phyloP scores from a whole-genome alignment of 2,329 filamentous ascomycete genomes.

The Colletotrichum trifolii region DNA sequence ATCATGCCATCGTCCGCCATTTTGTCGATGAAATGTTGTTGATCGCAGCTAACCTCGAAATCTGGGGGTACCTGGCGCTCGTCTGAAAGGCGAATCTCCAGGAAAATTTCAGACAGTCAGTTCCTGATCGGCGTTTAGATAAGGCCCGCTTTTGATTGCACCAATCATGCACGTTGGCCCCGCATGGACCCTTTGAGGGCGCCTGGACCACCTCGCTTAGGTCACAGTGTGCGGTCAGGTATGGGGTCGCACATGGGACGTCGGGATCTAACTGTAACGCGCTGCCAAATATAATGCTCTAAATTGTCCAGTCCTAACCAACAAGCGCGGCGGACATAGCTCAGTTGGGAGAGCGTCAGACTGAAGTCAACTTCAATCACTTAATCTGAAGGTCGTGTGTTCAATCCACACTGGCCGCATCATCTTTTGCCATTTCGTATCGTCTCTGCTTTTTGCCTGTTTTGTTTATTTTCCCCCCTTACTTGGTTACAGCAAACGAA shows the following conservation, averaged over 20 bases:
- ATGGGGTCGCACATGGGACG: no score
- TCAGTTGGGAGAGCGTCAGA: slow-evolving; percentile 37
- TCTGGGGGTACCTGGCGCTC: neutral
- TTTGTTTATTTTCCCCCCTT: neutral
- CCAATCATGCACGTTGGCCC: neutral
- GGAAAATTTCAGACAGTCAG: slow-evolving; percentile 31
- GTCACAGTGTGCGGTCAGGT: no score
- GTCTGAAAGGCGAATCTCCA: neutral
- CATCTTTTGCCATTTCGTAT: neutral
- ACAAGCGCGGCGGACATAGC: slow-evolving; percentile 33
- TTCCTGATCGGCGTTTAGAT: slow-evolving; percentile 33
- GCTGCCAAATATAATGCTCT: no score
- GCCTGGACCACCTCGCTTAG: no score
- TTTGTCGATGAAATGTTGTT: slow-evolving; percentile 34
- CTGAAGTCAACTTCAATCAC: slow-evolving; percentile 35
- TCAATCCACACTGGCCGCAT: slow-evolving; percentile 36
- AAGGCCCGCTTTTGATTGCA: slow-evolving; percentile 5
- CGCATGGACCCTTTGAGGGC: neutral
- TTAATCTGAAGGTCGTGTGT: slow-evolving; percentile 37
- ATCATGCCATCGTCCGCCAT: slow-evolving; percentile 98
- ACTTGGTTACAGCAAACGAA: no score
- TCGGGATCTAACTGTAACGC: no score
- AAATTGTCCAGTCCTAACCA: no score
- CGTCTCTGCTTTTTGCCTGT: neutral
- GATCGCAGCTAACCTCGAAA: slow-evolving; percentile 8